Evolutionary conservation across 192 early-diverging fungal genomes (phyloP).

Genomic region (Kappamyces sp.): DNA sequence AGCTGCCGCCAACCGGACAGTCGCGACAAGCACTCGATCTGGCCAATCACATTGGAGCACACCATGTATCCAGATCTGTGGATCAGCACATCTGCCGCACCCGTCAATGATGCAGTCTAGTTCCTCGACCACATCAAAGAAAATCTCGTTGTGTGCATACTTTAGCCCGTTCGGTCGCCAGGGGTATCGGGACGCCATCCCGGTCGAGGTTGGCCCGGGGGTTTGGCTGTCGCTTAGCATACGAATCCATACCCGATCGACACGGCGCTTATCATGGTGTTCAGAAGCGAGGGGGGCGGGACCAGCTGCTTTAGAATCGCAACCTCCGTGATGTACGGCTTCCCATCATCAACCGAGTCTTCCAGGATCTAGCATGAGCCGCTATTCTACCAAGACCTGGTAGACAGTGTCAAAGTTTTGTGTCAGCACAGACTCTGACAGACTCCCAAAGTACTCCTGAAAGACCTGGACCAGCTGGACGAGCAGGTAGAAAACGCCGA

Average conservation of each 20-base stretch:
- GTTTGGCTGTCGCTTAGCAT: slow-evolving; percentile 17
- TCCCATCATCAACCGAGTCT: slow-evolving; percentile 91
- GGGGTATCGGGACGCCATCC: slow-evolving; percentile 64
- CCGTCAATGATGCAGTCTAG: slow-evolving; percentile 78
- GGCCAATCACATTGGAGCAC: slow-evolving; percentile 73
- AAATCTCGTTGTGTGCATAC: slow-evolving; percentile 89
- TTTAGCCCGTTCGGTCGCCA: slow-evolving; percentile 85
- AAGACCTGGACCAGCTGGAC: slow-evolving; percentile 74
- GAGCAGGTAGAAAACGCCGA: slow-evolving; percentile 80
- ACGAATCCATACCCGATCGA: slow-evolving; percentile 72
- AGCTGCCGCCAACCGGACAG: slow-evolving; percentile 60
- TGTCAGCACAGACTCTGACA: slow-evolving; percentile 77
- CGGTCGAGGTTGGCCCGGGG: slow-evolving; percentile 26
- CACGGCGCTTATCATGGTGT: slow-evolving; percentile 81
- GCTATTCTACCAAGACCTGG: slow-evolving; percentile 42
- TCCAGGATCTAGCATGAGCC: slow-evolving; percentile 66
- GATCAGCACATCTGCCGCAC: slow-evolving; percentile 29
- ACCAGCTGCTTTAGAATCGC: slow-evolving; percentile 79
- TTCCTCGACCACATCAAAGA: slow-evolving; percentile 87
- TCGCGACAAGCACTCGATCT: slow-evolving; percentile 66
- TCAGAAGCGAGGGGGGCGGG: slow-evolving; percentile 78
- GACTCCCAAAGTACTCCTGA: slow-evolving; percentile 73
- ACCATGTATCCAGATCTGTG: slow-evolving; percentile 59
- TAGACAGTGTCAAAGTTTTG: slow-evolving; percentile 92
- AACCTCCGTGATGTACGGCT: slow-evolving; percentile 81